Percentiles rank a stretch among this genome's conserved stretches.
Evolutionary conservation across 768 basidiomycete genomes (phyloP).

Genomic region (Boletus pseudopeckii): DNA sequence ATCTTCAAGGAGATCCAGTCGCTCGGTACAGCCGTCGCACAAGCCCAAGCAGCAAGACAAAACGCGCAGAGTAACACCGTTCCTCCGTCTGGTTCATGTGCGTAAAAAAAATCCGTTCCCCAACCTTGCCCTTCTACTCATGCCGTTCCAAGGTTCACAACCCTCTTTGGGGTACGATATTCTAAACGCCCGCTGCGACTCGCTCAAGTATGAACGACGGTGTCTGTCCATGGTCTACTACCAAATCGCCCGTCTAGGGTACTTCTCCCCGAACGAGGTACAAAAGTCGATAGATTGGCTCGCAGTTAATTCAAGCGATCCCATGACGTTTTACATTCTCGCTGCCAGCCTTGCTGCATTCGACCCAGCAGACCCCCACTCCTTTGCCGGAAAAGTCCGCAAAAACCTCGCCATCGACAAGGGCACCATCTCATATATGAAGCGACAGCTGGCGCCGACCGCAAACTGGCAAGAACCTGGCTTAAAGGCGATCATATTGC

Average conservation of each 20-base stretch:
- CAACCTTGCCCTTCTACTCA: neutral
- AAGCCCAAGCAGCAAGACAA: slow-evolving; percentile 55
- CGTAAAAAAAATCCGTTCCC: neutral
- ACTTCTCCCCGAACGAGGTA: slow-evolving; percentile 57
- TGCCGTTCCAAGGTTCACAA: slow-evolving; percentile 32
- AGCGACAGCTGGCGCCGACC: slow-evolving; percentile 47
- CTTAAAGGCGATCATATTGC: slow-evolving; percentile 67
- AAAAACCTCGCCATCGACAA: slow-evolving; percentile 45
- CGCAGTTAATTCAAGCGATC: slow-evolving; percentile 57
- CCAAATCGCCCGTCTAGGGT: slow-evolving; percentile 60
- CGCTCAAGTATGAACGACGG: slow-evolving; percentile 71
- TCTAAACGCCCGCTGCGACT: slow-evolving; percentile 64
- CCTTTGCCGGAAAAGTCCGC: slow-evolving; percentile 43
- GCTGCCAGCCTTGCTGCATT: slow-evolving; percentile 61
- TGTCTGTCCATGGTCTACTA: slow-evolving; percentile 61
- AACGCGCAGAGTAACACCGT: slow-evolving; percentile 58
- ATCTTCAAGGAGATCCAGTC: slow-evolving; percentile 64
- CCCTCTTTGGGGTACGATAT: slow-evolving; percentile 63
- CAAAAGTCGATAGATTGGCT: slow-evolving; percentile 71
- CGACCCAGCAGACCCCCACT: slow-evolving; percentile 59
- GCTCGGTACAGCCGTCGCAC: slow-evolving; percentile 50
- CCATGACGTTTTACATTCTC: slow-evolving; percentile 68
- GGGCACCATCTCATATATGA: slow-evolving; percentile 54
- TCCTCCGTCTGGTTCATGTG: slow-evolving; percentile 55
- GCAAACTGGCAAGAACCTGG: slow-evolving; percentile 67